Conservation (phyloP, 306 rosid genomes). For the Trichosanthes cucumerina region DNA sequence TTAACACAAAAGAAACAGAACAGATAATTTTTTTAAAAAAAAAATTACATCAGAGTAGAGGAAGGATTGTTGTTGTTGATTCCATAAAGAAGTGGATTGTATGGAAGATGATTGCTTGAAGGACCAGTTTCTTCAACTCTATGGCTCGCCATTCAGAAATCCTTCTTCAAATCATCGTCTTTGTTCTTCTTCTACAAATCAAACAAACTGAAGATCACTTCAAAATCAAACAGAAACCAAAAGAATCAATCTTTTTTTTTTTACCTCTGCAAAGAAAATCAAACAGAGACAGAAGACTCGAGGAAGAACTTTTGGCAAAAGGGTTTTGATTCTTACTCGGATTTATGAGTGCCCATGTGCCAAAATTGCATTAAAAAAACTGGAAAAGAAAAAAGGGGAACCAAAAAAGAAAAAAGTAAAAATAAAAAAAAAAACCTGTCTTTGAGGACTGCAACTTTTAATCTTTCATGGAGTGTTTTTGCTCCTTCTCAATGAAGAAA, state of each 20-base stretch:
- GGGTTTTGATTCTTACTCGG: background rate
- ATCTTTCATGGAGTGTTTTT: background rate
- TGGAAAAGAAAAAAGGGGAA: background rate
- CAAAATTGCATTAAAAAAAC: background rate
- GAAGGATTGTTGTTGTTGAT: conserved; percentile 29
- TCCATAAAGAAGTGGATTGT: conserved; percentile 56
- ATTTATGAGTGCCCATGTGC: background rate
- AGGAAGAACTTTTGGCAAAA: background rate
- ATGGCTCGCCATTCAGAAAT: conserved; percentile 60
- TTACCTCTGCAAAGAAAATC: background rate
- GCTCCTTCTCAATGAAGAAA: conserved; percentile 7
- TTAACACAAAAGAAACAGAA: background rate
- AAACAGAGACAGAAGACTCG: background rate
- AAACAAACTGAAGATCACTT: background rate
- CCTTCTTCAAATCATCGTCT: background rate
- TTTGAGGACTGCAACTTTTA: background rate
- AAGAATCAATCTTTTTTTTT: background rate
- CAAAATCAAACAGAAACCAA: background rate
- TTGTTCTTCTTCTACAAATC: background rate
- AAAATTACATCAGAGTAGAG: conserved; percentile 54
- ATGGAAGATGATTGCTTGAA: conserved; percentile 50
- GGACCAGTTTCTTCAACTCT: conserved; percentile 65
- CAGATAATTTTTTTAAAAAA: background rate
- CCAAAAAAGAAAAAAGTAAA: background rate
- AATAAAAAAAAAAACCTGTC: background rate